phyloP scores from a whole-genome alignment of 1,284 basidiomycete species.

The Rhodotorula sp. region DNA sequence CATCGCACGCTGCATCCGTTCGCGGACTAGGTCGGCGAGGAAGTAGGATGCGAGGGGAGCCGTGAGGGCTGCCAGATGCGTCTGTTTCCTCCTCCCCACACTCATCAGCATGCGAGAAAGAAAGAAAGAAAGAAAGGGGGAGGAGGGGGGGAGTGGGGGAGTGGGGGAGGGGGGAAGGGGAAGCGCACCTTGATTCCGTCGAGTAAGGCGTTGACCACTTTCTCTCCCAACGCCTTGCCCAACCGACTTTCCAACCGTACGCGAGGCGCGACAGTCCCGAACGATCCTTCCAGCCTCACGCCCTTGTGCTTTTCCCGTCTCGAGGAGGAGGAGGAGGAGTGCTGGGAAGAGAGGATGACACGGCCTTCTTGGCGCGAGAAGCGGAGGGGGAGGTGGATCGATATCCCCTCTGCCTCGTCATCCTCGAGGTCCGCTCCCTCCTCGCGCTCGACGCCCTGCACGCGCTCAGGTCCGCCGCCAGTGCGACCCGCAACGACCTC shows the following conservation, averaged over 20 bases:
- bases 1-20: conserved; percentile 19
- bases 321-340: neutral
- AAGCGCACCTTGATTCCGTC: conserved; percentile 16
- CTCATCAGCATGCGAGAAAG: neutral
- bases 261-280: conserved; percentile 22
- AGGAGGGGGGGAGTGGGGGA: too few species aligned
- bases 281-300: conserved; percentile 15
- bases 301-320: neutral
- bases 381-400: conserved; percentile 7
- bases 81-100: conserved; percentile 1
- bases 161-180: neutral
- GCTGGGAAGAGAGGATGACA: neutral
- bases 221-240: conserved; percentile 17
- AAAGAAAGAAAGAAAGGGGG: too few species aligned
- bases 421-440: neutral
- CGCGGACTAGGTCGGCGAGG: conserved; percentile 25
- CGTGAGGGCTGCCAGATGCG: conserved; percentile 26
- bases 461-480: neutral
- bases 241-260: conserved; percentile 21
- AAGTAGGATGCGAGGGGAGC: conserved; percentile 22
- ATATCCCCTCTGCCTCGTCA: neutral
- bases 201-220: conserved; percentile 26
- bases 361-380: neutral
- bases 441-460: neutral
- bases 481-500: neutral